phyloP scores from a whole-genome alignment of 306 rosid genomes.

The Canavalia gladiata region DNA sequence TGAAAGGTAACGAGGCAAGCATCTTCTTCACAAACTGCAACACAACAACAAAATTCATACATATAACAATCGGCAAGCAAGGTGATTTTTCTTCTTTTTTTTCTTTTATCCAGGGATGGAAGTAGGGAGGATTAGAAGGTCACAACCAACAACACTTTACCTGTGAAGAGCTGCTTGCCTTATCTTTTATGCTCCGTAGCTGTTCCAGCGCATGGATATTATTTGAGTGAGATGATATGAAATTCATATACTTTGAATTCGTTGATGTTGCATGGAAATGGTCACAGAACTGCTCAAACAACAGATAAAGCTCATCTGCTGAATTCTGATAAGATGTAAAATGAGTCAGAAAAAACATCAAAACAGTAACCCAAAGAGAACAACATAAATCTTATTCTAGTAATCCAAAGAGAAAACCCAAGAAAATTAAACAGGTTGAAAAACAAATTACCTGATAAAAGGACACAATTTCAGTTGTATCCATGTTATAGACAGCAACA shows the following conservation, averaged over 20 bases:
- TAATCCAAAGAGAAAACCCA: too few relatives aligned
- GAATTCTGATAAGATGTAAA: slow-evolving; percentile 70
- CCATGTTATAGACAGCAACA: slow-evolving; percentile 95
- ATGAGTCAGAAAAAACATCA: slow-evolving; percentile 46
- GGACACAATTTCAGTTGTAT: slow-evolving; percentile 91
- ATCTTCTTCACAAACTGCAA: slow-evolving; percentile 97
- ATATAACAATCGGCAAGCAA: slow-evolving; percentile 29
- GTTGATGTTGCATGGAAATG: slow-evolving; percentile 85
- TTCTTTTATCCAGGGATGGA: slow-evolving; percentile 13
- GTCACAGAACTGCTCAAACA: slow-evolving; percentile 89
- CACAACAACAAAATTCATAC: slow-evolving; percentile 38
- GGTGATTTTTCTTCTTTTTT: neutral
- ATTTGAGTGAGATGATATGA: slow-evolving; percentile 91
- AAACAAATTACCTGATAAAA: slow-evolving; percentile 79
- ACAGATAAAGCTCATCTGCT: slow-evolving; percentile 82
- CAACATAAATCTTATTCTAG: too few relatives aligned
- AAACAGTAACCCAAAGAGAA: slow-evolving; percentile 26
- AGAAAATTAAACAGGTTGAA: slow-evolving; percentile 38
- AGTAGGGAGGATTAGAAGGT: slow-evolving; percentile 17
- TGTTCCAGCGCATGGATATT: slow-evolving; percentile 83
- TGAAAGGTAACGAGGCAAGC: slow-evolving; percentile 85
- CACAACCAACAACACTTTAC: slow-evolving; percentile 53
- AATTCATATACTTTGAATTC: slow-evolving; percentile 76
- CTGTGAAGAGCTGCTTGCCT: slow-evolving; percentile 80
- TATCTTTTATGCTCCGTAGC: slow-evolving; percentile 69